phyloP scores from a whole-genome alignment of 129 eudicot species.

The Escallonia rubra region DNA sequence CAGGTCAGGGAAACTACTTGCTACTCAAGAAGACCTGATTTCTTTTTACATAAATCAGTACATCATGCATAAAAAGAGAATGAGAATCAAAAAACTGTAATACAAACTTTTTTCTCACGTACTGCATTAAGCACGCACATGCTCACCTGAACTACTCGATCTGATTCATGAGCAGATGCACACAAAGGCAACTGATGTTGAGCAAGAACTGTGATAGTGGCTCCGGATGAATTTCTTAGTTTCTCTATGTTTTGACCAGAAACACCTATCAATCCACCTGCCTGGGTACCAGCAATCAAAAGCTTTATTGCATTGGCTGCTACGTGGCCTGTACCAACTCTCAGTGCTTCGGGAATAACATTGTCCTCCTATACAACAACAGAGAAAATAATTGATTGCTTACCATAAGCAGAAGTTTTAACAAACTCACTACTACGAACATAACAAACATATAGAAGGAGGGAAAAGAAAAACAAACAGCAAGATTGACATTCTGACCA shows the following conservation, averaged over 20 bases:
- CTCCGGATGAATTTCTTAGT: conserved; percentile 81
- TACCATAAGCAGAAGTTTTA: too few relatives aligned
- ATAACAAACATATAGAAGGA: too few relatives aligned
- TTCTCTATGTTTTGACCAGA: conserved; percentile 89
- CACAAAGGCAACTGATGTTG: conserved; percentile 89
- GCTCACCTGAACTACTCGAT: conserved; percentile 92
- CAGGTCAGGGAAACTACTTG: too few relatives aligned
- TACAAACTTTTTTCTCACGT: too few relatives aligned
- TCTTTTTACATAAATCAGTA: too few relatives aligned
- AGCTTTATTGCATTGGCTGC: conserved; percentile 82
- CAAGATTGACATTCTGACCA: too few relatives aligned
- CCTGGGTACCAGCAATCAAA: conserved; percentile 93
- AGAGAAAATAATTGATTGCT: neutral
- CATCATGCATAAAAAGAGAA: too few relatives aligned
- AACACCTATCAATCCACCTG: conserved; percentile 84
- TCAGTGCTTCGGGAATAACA: conserved; percentile 33
- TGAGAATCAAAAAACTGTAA: too few relatives aligned
- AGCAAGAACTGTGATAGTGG: conserved; percentile 76
- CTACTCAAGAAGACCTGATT: too few relatives aligned
- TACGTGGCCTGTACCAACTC: conserved; percentile 71
- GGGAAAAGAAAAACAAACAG: too few relatives aligned
- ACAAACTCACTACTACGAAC: too few relatives aligned
- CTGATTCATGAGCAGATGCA: conserved; percentile 97
- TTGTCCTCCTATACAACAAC: conserved; percentile 58
- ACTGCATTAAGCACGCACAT: neutral